These are phyloP conservation scores for Metschnikowia chrysomelidarum DNA, from an alignment of 805 yeast species.

Conservation along the genomic window DNA sequence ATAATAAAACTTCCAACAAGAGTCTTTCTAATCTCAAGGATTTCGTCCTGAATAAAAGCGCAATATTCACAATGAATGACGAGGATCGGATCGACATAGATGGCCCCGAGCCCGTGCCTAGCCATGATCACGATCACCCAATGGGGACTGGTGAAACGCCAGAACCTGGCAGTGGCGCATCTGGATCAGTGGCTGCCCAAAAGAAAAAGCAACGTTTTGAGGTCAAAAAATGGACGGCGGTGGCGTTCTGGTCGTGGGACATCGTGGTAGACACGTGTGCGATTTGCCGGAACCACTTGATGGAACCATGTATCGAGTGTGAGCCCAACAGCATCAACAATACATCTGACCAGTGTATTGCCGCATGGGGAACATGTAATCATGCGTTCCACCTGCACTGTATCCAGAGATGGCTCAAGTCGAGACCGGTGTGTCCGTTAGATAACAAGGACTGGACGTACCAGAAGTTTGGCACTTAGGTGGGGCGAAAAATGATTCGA, in stretches of 20 bases:
- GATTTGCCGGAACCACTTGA: conserved; percentile 93
- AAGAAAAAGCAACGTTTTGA: conserved; percentile 72
- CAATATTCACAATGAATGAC: conserved; percentile 8
- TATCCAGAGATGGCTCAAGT: conserved; percentile 90
- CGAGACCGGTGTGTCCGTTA: conserved; percentile 94
- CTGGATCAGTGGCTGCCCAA: conserved; percentile 23
- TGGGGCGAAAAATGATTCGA: too few species aligned
- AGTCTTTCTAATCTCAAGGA: too few species aligned
- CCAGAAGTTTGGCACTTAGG: conserved; percentile 65
- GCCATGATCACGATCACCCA: conserved; percentile 1
- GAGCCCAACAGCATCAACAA: conserved; percentile 73
- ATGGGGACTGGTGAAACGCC: too few species aligned
- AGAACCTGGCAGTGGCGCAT: conserved; percentile 9
- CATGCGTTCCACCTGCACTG: conserved; percentile 99
- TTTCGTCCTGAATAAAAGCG: too few species aligned
- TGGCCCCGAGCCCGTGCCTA: conserved; percentile 3
- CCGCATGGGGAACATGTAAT: conserved; percentile 96
- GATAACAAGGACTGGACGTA: conserved; percentile 87
- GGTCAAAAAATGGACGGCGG: conserved; percentile 97
- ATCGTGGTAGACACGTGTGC: conserved; percentile 95
- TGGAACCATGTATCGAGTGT: conserved; percentile 98
- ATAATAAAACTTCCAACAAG: too few species aligned
- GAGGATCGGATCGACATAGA: conserved; percentile 17
- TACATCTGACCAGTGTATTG: conserved; percentile 70
- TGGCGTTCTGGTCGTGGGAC: conserved; percentile 99